Base-by-base conservation (phyloP, 768 basidiomycete species). In the Obba rivulosa region DNA sequence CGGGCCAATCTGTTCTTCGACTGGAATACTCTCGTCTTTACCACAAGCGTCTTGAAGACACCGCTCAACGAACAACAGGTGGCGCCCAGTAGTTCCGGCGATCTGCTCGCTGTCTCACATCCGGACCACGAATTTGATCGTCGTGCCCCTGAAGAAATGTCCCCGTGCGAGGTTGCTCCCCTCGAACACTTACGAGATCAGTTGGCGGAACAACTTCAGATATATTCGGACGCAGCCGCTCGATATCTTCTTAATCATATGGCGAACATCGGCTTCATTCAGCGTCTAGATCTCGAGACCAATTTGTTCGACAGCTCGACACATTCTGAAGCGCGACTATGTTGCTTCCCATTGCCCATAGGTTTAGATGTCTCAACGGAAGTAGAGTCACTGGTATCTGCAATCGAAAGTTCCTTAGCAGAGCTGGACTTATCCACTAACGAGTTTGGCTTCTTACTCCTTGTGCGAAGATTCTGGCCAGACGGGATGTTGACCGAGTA, bases 351-450 rank as follows among this genome's bases (percentile, higher is more conserved):
- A 1, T 63, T 91, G 17, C 87, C 89, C 1, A 63, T 85, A 9
- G 78, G 83, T 0, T 73, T 90, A 36, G 89, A 92, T 54, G 65
- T 82, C 11, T 85, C 87, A 1, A 72, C 74, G 16, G 80, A 82
- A 40, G 86, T 92, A 7, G 88, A 91, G 57, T 78, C 74, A 0
- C 69, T 92, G 23, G 78, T 89, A 17, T 73, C 80, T 7, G 74
- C 84, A 4, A 78, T 90, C 22, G 88, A 90, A 60, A 76, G 78
- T 4, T 85, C 81, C 55, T 68, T 92, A 20, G 68, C 72, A 4
- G 85, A 89, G 56, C 60, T 88, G 21, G 81, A 90, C 62, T 67
- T 92, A 23, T 78, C 83, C 3, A 71, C 82, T 22, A 87, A 89
- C 56, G 90, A 92, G 64, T 69, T 75, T 34, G 89, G 83, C 2